These are phyloP conservation scores for Sideroxylon spinosum DNA, from an alignment of 179 eudicot genomes.

Conservation along the genomic window DNA sequence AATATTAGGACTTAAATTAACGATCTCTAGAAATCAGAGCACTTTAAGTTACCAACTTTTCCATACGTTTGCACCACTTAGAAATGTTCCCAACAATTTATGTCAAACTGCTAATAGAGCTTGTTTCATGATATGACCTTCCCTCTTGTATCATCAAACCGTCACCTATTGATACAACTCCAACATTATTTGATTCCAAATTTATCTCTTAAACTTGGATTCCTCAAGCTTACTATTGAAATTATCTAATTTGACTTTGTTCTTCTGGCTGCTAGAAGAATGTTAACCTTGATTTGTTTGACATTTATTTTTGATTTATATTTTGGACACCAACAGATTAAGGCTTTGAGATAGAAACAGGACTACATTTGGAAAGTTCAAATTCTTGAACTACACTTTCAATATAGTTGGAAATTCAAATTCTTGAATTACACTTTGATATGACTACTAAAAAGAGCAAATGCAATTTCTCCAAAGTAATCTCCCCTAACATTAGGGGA, in stretches of 20 bases:
- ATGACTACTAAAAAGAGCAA: background rate
- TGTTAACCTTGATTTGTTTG: background rate
- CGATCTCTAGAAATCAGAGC: no score
- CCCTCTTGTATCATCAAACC: slow-evolving; percentile 1
- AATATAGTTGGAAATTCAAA: background rate
- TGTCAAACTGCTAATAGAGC: no score
- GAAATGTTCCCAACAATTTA: no score
- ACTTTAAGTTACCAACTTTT: no score
- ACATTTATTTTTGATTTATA: background rate
- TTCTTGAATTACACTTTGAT: no score
- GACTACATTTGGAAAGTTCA: background rate
- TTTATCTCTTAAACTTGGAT: background rate
- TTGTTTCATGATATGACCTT: no score
- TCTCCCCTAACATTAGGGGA: background rate
- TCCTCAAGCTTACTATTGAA: background rate
- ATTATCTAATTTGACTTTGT: background rate
- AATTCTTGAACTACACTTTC: background rate
- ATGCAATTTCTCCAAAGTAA: background rate
- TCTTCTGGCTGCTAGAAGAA: background rate
- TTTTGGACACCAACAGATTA: background rate
- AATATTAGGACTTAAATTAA: no score
- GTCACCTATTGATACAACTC: background rate
- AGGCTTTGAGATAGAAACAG: background rate
- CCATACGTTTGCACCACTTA: no score
- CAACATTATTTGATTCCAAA: background rate